Base-by-base conservation (phyloP, 176 grass and related monocot genomes). In the Leersia perrieri region DNA sequence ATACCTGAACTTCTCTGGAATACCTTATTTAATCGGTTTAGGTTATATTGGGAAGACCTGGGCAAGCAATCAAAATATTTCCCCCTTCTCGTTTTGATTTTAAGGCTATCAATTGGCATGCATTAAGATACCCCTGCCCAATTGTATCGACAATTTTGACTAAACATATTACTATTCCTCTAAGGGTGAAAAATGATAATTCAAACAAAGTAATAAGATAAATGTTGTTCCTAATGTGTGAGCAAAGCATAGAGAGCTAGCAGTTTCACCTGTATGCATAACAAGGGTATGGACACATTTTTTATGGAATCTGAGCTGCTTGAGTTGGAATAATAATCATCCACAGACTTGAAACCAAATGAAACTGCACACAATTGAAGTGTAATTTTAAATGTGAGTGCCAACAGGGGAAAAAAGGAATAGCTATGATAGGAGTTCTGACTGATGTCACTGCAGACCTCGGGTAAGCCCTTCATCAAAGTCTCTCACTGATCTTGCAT, bases 331-430 rank as follows among this genome's bases (percentile, higher is more conserved):
- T 98, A 98, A 83, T 98, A 98, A 85, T 98, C 96, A 91, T 98
- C 96, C 58, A 89, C 92, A 25, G 95, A 98, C 71, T 91, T 95
- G 84, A 98, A 98, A 83, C 95, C 95, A 98, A 98, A 98, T 66
- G 95, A 95, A 81, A 98, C 95, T 95, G 85, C 78, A 85, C 47
- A 18, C 4, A 34, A n/a, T 69, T 60, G 29, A 80, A 75, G 28
- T 82, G 28, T 49, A 15, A 58, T 32, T 74, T 83, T 71, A 32
- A 71, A 60, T 57, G 79, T 66, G 38, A 16, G 25, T 65, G 68
- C 27, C n/a, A 55, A 72, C 58, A 85, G 12, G 16, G 26, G 36
- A 80, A 31, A 26, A 28, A 31, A 66, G 73, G 1, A 53, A 53
- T 53, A 53, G 49, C 49, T 11, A 39, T 36, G 13, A 20, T 42